Conservation (phyloP, 2,329 filamentous ascomycete genomes). For the Ophiostoma ips region DNA sequence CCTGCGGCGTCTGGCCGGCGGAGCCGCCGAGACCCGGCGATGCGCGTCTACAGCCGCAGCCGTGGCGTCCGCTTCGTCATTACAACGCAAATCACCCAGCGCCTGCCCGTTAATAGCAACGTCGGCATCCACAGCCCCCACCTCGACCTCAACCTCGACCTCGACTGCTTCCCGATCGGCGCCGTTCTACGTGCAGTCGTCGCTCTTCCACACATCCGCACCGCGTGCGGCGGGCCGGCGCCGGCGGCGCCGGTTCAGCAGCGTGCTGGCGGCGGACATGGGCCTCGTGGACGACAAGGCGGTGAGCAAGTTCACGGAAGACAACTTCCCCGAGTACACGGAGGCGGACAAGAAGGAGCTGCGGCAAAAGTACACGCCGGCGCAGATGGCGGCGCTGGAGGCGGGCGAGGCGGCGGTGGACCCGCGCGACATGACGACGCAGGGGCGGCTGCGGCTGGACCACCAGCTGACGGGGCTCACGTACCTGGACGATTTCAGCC, state of each 20-base stretch:
- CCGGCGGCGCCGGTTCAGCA: slow-evolving; percentile 37
- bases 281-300: slow-evolving; percentile 32
- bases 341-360: slow-evolving; percentile 50
- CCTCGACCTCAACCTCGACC: not conserved
- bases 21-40: slow-evolving; percentile 2
- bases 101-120: not conserved
- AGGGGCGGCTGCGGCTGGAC: slow-evolving; percentile 59
- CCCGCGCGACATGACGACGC: slow-evolving; percentile 56
- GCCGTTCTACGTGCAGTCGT: not conserved
- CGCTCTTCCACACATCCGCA: slow-evolving; percentile 37
- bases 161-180: not conserved
- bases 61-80: not conserved
- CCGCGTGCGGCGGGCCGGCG: slow-evolving; percentile 23
- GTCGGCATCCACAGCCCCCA: not conserved
- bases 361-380: slow-evolving; percentile 55
- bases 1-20: slow-evolving; percentile 11
- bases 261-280: slow-evolving; percentile 36
- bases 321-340: slow-evolving; percentile 50
- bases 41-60: not conserved
- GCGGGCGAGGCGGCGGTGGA: slow-evolving; percentile 68
- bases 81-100: not conserved
- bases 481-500: slow-evolving; percentile 74
- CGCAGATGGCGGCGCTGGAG: slow-evolving; percentile 69
- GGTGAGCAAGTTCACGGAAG: slow-evolving; percentile 29
- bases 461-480: slow-evolving; percentile 45